Evolutionary conservation across 2,329 filamentous ascomycete species (phyloP).

Genomic region (Ceratocystiopsis brevicomis): DNA sequence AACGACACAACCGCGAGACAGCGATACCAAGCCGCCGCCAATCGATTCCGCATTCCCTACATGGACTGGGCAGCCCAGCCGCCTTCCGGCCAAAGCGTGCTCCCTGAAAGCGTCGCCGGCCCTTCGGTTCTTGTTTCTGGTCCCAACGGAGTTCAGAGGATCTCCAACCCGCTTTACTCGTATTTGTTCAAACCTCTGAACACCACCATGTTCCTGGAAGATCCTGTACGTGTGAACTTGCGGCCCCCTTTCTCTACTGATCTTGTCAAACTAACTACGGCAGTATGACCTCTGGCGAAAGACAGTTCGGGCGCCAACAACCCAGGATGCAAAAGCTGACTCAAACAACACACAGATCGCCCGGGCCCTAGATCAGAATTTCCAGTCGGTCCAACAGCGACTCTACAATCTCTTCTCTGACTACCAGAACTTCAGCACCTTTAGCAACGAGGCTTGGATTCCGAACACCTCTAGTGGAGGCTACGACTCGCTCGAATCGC

Average conservation of each 20-base stretch:
- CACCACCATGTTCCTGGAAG: constrained; percentile 34
- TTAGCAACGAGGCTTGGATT: constrained; percentile 51
- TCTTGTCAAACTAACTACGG: neutral
- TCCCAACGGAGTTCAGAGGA: constrained; percentile 34
- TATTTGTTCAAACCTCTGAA: constrained; percentile 44
- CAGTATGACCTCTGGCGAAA: constrained; percentile 40
- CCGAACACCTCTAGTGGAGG: constrained; percentile 24
- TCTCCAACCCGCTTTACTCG: constrained; percentile 42
- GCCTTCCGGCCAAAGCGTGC: constrained; percentile 26
- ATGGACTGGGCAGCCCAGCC: constrained; percentile 39
- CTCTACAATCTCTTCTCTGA: constrained; percentile 49
- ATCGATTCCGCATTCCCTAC: constrained; percentile 35
- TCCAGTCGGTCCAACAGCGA: constrained; percentile 37
- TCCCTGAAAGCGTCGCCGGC: constrained; percentile 28
- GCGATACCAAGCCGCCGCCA: constrained; percentile 31
- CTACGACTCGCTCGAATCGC: constrained; percentile 45
- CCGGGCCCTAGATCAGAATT: constrained; percentile 30
- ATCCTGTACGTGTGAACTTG: constrained; percentile 29
- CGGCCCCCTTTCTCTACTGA: neutral
- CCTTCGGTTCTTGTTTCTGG: constrained; percentile 30
- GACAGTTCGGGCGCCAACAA: constrained; percentile 38
- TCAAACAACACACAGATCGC: constrained; percentile 43
- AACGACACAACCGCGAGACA: constrained; percentile 21
- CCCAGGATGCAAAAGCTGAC: constrained; percentile 20
- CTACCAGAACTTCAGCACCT: constrained; percentile 47